phyloP scores from a whole-genome alignment of 2,329 filamentous ascomycete genomes.

The Mycosphaerelloides madeirae region DNA sequence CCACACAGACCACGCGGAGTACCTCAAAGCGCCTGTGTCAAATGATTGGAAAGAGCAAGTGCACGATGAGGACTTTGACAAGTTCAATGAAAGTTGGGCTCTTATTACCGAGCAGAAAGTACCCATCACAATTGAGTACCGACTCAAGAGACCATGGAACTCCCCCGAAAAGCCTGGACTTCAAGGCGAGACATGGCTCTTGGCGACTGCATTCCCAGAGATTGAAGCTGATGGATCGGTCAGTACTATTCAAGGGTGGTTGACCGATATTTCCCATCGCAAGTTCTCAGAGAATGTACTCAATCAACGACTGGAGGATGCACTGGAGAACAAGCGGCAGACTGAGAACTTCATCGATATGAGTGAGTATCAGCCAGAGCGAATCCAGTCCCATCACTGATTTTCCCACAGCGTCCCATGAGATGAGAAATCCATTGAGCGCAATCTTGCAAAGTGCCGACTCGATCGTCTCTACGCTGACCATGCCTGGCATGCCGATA shows the following conservation, averaged over 20 bases:
- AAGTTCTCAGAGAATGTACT: slow-evolving; percentile 31
- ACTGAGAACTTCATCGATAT: slow-evolving; percentile 38
- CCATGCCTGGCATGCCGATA: slow-evolving; percentile 11
- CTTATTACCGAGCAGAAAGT: slow-evolving; percentile 31
- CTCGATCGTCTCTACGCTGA: slow-evolving; percentile 35
- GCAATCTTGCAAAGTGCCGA: slow-evolving; percentile 43
- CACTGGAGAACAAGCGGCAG: slow-evolving; percentile 33
- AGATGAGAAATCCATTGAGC: slow-evolving; percentile 42
- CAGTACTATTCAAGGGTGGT: slow-evolving; percentile 29
- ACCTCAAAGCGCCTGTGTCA: background rate
- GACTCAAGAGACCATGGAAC: slow-evolving; percentile 35
- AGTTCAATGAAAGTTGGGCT: slow-evolving; percentile 30
- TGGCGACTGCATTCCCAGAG: slow-evolving; percentile 31
- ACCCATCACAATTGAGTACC: slow-evolving; percentile 36
- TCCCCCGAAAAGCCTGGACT: slow-evolving; percentile 24
- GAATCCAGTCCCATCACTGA: too few relatives aligned
- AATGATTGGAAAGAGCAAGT: slow-evolving; percentile 16
- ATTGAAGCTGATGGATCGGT: slow-evolving; percentile 28
- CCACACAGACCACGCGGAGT: slow-evolving; percentile 18
- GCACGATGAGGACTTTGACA: slow-evolving; percentile 34
- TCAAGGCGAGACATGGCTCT: slow-evolving; percentile 30
- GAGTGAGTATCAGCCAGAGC: slow-evolving; percentile 8
- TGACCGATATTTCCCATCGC: slow-evolving; percentile 32
- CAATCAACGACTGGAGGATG: slow-evolving; percentile 31
- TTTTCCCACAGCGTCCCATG: slow-evolving; percentile 27